Percentiles rank a stretch among this genome's conserved stretches.
These are phyloP conservation scores for Volvox africanus DNA, from an alignment of 139 green algal species.

Conservation along the genomic window DNA sequence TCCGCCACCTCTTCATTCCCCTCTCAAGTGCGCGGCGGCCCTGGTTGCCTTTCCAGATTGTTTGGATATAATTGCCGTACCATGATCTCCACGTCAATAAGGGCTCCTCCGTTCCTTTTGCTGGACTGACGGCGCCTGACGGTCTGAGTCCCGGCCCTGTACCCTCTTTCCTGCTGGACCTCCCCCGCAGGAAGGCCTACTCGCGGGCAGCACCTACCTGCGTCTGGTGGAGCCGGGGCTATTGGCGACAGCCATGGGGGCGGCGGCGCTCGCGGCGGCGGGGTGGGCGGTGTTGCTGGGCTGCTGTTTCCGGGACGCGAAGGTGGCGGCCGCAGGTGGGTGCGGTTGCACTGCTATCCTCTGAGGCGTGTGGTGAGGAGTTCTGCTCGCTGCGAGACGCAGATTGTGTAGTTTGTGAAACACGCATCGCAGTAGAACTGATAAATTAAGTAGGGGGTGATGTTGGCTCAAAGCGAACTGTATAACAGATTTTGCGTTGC, in stretches of 20 bases:
- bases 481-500: too few relatives aligned
- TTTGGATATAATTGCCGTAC: too few relatives aligned
- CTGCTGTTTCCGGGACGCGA: background rate
- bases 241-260: conserved; percentile 12
- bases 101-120: background rate
- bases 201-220: conserved; percentile 15
- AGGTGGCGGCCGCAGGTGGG: background rate
- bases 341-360: background rate
- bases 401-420: too few relatives aligned
- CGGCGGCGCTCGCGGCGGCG: background rate
- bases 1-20: too few relatives aligned
- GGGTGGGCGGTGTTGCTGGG: conserved; percentile 30
- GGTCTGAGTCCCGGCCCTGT: background rate
- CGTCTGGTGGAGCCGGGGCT: conserved; percentile 17
- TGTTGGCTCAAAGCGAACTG: too few relatives aligned
- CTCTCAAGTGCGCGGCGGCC: too few relatives aligned
- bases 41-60: background rate
- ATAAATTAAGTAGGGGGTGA: too few relatives aligned
- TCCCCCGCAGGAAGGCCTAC: background rate
- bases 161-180: background rate
- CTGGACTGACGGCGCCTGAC: background rate
- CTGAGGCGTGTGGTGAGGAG: too few relatives aligned
- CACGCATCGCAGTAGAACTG: too few relatives aligned
- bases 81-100: too few relatives aligned
- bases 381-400: too few relatives aligned